These are phyloP conservation scores for Penicillium maclennaniae DNA, from an alignment of 495 filamentous ascomycete genomes.

Conservation along the genomic window DNA sequence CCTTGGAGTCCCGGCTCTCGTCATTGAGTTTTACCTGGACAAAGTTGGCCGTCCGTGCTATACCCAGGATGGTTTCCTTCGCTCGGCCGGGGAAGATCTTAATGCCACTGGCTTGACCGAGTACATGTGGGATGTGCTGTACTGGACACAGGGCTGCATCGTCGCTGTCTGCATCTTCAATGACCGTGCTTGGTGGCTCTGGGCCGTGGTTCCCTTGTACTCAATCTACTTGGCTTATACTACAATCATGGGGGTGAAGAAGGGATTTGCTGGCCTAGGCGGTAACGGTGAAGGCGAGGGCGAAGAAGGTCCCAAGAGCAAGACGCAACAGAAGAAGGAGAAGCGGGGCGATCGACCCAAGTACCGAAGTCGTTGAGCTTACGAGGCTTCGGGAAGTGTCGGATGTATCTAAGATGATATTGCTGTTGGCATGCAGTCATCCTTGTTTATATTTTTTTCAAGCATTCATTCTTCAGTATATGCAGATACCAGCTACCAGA, in stretches of 20 bases:
- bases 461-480: not conserved
- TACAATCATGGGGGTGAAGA: conserved; percentile 60
- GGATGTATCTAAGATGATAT: not conserved
- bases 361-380: conserved; percentile 27
- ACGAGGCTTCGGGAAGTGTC: not conserved
- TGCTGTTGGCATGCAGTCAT: not conserved
- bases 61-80: conserved; percentile 61
- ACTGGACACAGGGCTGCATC: conserved; percentile 78
- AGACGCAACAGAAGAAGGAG: conserved; percentile 61
- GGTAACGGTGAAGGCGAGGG: conserved; percentile 24
- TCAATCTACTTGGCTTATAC: conserved; percentile 64
- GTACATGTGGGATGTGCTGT: conserved; percentile 95
- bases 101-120: conserved; percentile 86
- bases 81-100: conserved; percentile 79
- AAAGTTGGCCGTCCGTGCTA: conserved; percentile 73
- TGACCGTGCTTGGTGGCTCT: conserved; percentile 75
- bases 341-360: conserved; percentile 51
- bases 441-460: not conserved
- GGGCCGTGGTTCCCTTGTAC: conserved; percentile 65
- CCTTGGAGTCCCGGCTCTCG: conserved; percentile 66
- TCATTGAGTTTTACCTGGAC: conserved; percentile 81
- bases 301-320: conserved; percentile 42
- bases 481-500: not conserved
- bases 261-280: conserved; percentile 58
- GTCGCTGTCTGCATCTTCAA: conserved; percentile 63